These are phyloP conservation scores for Rheum nobile DNA, from an alignment of 148 eudicot species.

Conservation along the genomic window DNA sequence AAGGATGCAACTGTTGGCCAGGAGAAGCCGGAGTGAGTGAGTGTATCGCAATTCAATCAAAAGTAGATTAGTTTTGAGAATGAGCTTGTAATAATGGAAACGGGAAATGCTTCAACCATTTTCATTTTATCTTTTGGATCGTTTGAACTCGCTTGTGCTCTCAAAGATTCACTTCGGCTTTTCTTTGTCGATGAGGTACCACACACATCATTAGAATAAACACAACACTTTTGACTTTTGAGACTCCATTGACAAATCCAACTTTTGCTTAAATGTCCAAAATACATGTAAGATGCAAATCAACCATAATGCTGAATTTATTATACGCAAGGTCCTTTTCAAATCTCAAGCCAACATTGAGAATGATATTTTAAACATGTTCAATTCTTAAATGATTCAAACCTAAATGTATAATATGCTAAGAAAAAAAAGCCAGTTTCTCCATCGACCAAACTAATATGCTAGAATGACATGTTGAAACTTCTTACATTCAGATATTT, in stretches of 20 bases:
- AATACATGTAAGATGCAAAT: background rate
- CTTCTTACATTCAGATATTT: too few relatives aligned
- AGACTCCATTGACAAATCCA: background rate
- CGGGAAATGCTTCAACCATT: background rate
- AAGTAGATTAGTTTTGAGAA: background rate
- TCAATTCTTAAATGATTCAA: too few relatives aligned
- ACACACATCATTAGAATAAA: background rate
- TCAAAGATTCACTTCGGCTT: background rate
- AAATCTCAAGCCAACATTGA: background rate
- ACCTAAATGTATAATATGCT: too few relatives aligned
- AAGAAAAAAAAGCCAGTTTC: too few relatives aligned
- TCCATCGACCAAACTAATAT: too few relatives aligned
- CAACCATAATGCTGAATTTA: background rate
- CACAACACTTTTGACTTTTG: too few relatives aligned
- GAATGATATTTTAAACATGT: too few relatives aligned
- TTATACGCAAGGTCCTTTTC: background rate
- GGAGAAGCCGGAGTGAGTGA: slow-evolving; percentile 15
- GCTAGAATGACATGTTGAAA: too few relatives aligned
- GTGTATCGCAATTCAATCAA: background rate
- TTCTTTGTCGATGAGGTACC: background rate
- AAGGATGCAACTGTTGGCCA: slow-evolving; percentile 18
- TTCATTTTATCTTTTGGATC: background rate
- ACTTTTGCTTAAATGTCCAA: background rate
- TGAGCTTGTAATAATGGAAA: background rate
- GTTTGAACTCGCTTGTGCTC: background rate